Conservation (phyloP, 2,329 filamentous ascomycete species). For the Cadophora sp. region DNA sequence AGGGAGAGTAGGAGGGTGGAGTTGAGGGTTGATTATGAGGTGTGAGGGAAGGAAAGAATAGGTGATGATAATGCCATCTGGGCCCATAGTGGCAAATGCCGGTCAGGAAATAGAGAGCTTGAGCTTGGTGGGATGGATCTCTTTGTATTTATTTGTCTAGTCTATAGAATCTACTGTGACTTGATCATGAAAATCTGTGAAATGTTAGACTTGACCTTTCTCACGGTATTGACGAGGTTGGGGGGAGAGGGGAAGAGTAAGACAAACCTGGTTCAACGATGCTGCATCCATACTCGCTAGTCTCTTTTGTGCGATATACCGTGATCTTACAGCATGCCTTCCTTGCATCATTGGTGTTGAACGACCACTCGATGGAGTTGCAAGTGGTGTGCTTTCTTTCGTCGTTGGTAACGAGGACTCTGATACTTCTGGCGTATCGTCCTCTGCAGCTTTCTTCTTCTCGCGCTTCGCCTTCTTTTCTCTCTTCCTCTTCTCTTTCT, state of each 20-base stretch:
- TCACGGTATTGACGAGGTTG: neutral
- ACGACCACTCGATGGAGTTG: slow-evolving; percentile 49
- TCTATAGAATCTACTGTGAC: slow-evolving; percentile 38
- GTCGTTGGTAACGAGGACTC: slow-evolving; percentile 31
- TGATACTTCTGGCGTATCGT: slow-evolving; percentile 35
- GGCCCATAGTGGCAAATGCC: neutral
- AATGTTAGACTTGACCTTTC: slow-evolving; percentile 23
- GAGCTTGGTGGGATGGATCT: neutral
- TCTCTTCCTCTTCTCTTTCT: slow-evolving; percentile 50
- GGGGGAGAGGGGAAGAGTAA: neutral
- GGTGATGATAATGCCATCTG: neutral
- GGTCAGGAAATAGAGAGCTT: neutral
- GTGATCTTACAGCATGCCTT: slow-evolving; percentile 76
- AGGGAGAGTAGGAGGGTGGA: slow-evolving; percentile 4
- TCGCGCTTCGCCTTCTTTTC: slow-evolving; percentile 40
- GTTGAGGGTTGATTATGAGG: slow-evolving; percentile 14
- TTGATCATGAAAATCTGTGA: slow-evolving; percentile 75
- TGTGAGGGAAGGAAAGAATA: neutral
- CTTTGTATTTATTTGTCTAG: slow-evolving; percentile 26
- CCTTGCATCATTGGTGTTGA: slow-evolving; percentile 56
- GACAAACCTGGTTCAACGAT: slow-evolving; percentile 81
- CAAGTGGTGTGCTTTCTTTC: slow-evolving; percentile 39
- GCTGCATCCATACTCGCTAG: slow-evolving; percentile 81
- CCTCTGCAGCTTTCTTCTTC: slow-evolving; percentile 48
- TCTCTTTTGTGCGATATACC: slow-evolving; percentile 89